Conservation (phyloP, 768 basidiomycete genomes). For the Lanmaoa rubissima region DNA sequence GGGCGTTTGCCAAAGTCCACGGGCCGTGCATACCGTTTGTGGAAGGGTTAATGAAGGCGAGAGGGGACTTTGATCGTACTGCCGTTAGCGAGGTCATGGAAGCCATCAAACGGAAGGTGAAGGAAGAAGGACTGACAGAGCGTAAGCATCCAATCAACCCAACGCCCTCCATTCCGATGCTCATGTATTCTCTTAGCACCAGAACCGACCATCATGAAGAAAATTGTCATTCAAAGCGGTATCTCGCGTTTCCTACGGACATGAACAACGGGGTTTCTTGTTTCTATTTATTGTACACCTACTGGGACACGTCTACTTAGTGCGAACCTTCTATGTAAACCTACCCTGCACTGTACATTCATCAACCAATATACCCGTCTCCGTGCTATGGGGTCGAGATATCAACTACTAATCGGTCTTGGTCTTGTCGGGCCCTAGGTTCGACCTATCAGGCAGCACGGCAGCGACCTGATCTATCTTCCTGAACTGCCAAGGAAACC, state of each 20-base stretch:
- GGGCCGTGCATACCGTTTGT: conserved; percentile 92
- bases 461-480: conserved; percentile 90
- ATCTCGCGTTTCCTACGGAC: conserved; percentile 73
- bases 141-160: conserved; percentile 50
- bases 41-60: conserved; percentile 83
- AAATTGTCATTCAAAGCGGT: conserved; percentile 70
- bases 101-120: conserved; percentile 86
- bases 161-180: background rate
- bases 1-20: conserved; percentile 89
- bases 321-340: background rate
- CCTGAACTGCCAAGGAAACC: conserved; percentile 95
- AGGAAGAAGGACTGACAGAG: conserved; percentile 80
- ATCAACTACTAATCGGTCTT: conserved; percentile 43
- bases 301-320: background rate
- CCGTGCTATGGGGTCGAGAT: background rate
- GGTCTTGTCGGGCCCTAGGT: conserved; percentile 38
- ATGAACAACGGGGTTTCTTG: conserved; percentile 10
- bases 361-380: conserved; percentile 1
- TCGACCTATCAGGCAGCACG: conserved; percentile 68
- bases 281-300: conserved; percentile 6
- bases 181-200: conserved; percentile 46
- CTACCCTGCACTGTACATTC: conserved; percentile 10
- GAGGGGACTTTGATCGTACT: conserved; percentile 89
- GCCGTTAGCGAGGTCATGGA: conserved; percentile 91
- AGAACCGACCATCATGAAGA: conserved; percentile 91